phyloP scores from a whole-genome alignment of 139 green algal genomes.

The Prasinococcaceae sp. region DNA sequence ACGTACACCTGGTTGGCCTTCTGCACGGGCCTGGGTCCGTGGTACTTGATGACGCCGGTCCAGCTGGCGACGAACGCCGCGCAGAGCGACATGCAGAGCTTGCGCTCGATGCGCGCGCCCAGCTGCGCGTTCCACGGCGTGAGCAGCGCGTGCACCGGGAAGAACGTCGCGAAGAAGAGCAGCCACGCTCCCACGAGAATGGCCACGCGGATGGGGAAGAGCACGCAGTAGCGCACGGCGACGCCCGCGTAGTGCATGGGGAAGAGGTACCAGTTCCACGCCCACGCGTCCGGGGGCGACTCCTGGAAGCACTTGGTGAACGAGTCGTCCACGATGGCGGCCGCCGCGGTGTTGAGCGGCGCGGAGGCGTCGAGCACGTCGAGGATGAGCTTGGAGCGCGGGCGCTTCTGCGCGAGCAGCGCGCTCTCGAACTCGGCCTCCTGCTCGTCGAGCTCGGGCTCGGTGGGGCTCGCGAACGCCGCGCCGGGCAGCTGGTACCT shows the following conservation, averaged over 20 bases:
- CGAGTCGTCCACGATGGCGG: constrained; percentile 90
- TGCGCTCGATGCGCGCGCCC: constrained; percentile 18
- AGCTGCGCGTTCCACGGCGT: constrained; percentile 18
- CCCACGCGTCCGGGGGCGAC: constrained; percentile 68
- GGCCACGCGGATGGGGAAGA: constrained; percentile 63
- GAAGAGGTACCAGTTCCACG: constrained; percentile 96
- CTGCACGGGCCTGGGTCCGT: constrained; percentile 68
- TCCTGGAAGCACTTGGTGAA: constrained; percentile 89
- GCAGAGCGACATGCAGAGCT: constrained; percentile 41
- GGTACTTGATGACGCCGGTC: constrained; percentile 70
- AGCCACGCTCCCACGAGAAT: constrained; percentile 53
- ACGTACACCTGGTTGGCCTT: constrained; percentile 76
- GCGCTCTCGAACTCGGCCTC: too few species aligned
- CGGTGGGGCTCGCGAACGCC: too few species aligned
- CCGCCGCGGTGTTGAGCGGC: too few species aligned
- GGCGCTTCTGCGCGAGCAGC: too few species aligned
- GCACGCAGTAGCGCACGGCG: constrained; percentile 49
- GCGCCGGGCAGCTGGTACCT: too few species aligned
- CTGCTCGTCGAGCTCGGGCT: too few species aligned
- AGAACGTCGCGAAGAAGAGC: constrained; percentile 67
- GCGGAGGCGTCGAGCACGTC: too few species aligned
- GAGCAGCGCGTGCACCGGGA: constrained; percentile 39
- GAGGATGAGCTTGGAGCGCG: too few species aligned
- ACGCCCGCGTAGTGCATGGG: constrained; percentile 66
- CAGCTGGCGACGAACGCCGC: constrained; percentile 69